Base-by-base conservation (phyloP, 1,284 basidiomycete species). In the Mycosarcoma mackinlayi region DNA sequence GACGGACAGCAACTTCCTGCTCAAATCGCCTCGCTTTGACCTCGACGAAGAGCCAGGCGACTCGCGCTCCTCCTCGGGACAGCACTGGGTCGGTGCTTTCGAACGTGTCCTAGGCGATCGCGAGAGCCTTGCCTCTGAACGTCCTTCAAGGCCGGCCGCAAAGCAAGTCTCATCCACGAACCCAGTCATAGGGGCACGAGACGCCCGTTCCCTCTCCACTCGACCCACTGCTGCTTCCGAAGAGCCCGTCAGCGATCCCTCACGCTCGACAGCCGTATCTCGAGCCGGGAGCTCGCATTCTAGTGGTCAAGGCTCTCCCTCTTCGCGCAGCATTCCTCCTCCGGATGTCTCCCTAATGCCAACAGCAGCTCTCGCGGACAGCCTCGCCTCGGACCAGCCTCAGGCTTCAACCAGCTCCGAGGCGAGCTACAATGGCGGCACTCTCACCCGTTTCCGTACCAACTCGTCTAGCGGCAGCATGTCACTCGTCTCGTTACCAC, bases 31-130 rank as follows among this genome's bases (percentile, higher is more conserved):
- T 54, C 64, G 61, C 30, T 73, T 73, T 61, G 65, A 62, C 46
- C 33, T 73, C n/a, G 70, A 69, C 7, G 70, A 73, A 23, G 70
- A 73, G 61, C 70, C 70, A 1, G 70, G 70, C 52, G 65, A 73
- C 52, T 63, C 41, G 4, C 54, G 48, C 24, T 50, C 56, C 10
- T 52, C 53, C 19, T 53, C 45, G 1, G 45, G 44, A 10, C 51
- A 64, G 25, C 60, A 33, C 1, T 79, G 78, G 78, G 72, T 80
- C 24, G 78, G 78, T 11, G 77, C 78, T 2, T 80, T 80, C 38
- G 78, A 80, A 35, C 45, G 78, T 23, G 78, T 80, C 21, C 63
- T 80, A 10, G 78, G 78, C n/a, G 78, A 80, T 33, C 75, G 72
- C 30, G 54, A 69, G 34, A 74, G 70, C 14, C 50, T 65, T 19